These are phyloP conservation scores for Diplocarpon rosae DNA, from an alignment of 2,329 filamentous ascomycete genomes.

Conservation along the genomic window DNA sequence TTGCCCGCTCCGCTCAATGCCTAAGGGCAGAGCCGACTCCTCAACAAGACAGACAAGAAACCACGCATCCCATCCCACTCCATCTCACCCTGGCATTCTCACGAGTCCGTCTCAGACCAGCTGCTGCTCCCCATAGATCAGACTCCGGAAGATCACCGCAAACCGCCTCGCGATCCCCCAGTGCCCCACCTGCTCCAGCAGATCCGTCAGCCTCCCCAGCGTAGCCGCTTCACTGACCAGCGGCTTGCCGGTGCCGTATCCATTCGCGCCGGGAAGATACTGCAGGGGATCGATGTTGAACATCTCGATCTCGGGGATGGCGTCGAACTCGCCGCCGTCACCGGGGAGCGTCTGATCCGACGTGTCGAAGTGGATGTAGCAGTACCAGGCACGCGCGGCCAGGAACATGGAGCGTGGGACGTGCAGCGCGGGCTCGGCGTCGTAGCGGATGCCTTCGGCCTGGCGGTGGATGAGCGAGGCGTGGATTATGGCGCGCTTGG, in stretches of 20 bases:
- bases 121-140: constrained; percentile 1
- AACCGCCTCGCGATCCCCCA: constrained; percentile 3
- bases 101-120: too few relatives aligned
- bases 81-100: neutral
- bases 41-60: too few relatives aligned
- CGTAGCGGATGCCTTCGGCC: constrained; percentile 7
- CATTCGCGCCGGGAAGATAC: constrained; percentile 2
- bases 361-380: constrained; percentile 5
- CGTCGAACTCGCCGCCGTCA: neutral
- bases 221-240: constrained; percentile 2
- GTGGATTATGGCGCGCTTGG: constrained; percentile 13
- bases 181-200: constrained; percentile 1
- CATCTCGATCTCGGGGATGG: constrained; percentile 7
- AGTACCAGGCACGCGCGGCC: constrained; percentile 5
- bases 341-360: neutral
- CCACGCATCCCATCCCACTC: neutral
- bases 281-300: constrained; percentile 4
- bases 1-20: too few relatives aligned
- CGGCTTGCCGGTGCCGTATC: constrained; percentile 1
- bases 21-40: too few relatives aligned
- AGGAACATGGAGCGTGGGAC: constrained; percentile 11
- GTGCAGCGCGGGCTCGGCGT: constrained; percentile 11
- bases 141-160: neutral
- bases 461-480: constrained; percentile 8
- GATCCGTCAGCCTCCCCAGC: constrained; percentile 1